Evolutionary conservation across 2,329 filamentous ascomycete genomes (phyloP).

Genomic region (Calonectria fujianensis): DNA sequence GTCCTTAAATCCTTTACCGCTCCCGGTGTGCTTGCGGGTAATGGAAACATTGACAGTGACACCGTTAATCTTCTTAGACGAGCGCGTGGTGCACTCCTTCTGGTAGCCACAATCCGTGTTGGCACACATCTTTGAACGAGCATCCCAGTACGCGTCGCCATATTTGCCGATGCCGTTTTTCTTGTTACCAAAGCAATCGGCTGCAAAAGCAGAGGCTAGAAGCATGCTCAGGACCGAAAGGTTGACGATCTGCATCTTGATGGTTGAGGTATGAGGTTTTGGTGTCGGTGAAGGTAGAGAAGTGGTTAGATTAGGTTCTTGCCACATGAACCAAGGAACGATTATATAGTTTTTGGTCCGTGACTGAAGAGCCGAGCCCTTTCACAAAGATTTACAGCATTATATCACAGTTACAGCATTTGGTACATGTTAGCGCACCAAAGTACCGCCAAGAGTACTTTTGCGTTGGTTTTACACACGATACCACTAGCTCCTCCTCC

Average conservation of each 20-base stretch:
- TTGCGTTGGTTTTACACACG: background rate
- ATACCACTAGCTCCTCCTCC: background rate
- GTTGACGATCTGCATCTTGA: slow-evolving; percentile 40
- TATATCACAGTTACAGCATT: background rate
- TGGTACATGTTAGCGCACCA: background rate
- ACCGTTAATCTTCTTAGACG: slow-evolving; percentile 23
- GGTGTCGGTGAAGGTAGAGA: background rate
- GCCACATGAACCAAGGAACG: background rate
- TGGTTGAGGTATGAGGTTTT: background rate
- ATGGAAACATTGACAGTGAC: slow-evolving; percentile 39
- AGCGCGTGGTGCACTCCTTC: slow-evolving; percentile 35
- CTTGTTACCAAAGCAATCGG: slow-evolving; percentile 40
- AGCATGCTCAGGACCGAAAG: slow-evolving; percentile 34
- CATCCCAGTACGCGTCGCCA: slow-evolving; percentile 39
- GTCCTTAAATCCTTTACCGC: slow-evolving; percentile 44
- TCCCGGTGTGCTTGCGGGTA: slow-evolving; percentile 41
- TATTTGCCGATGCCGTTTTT: slow-evolving; percentile 21
- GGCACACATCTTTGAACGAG: slow-evolving; percentile 42
- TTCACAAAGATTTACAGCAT: background rate
- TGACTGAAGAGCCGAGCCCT: no score
- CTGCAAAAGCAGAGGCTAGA: slow-evolving; percentile 26
- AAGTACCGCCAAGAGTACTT: slow-evolving; percentile 6
- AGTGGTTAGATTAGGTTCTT: background rate
- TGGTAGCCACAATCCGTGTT: slow-evolving; percentile 43
- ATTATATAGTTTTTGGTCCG: background rate